These are phyloP conservation scores for Butyriboletus loyo DNA, from an alignment of 768 basidiomycete genomes.

Conservation along the genomic window DNA sequence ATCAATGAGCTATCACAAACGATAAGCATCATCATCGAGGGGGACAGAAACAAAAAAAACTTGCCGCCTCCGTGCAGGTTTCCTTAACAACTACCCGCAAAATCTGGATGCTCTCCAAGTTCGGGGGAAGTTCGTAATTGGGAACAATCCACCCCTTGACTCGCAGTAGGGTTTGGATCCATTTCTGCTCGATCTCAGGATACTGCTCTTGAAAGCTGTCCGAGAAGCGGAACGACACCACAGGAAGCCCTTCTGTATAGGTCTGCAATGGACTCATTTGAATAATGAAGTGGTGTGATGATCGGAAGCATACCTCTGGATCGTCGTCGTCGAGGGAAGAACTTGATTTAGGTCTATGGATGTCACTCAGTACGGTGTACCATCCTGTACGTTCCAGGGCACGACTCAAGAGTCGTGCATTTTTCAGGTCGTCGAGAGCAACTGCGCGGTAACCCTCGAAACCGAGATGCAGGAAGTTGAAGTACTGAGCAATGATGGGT, in stretches of 20 bases:
- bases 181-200: slow-evolving; percentile 55
- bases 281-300: background rate
- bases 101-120: slow-evolving; percentile 49
- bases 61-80: slow-evolving; percentile 48
- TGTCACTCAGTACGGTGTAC: slow-evolving; percentile 51
- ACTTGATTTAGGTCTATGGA: slow-evolving; percentile 42
- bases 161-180: slow-evolving; percentile 51
- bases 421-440: slow-evolving; percentile 49
- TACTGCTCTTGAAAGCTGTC: slow-evolving; percentile 50
- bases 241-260: slow-evolving; percentile 51
- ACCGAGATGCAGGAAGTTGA: slow-evolving; percentile 61
- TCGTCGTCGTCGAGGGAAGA: slow-evolving; percentile 46
- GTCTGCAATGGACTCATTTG: slow-evolving; percentile 18
- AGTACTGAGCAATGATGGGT: slow-evolving; percentile 61
- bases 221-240: slow-evolving; percentile 54
- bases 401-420: slow-evolving; percentile 62
- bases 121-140: slow-evolving; percentile 58
- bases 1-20: slow-evolving; percentile 48
- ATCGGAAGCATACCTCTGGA: slow-evolving; percentile 45
- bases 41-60: slow-evolving; percentile 21
- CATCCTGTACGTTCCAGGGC: slow-evolving; percentile 58
- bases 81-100: slow-evolving; percentile 63
- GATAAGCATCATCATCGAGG: slow-evolving; percentile 28
- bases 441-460: slow-evolving; percentile 51
- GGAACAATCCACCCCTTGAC: slow-evolving; percentile 57